Base-by-base conservation (phyloP, 2,329 filamentous ascomycete genomes). In the Ustilaginoidea virens region DNA sequence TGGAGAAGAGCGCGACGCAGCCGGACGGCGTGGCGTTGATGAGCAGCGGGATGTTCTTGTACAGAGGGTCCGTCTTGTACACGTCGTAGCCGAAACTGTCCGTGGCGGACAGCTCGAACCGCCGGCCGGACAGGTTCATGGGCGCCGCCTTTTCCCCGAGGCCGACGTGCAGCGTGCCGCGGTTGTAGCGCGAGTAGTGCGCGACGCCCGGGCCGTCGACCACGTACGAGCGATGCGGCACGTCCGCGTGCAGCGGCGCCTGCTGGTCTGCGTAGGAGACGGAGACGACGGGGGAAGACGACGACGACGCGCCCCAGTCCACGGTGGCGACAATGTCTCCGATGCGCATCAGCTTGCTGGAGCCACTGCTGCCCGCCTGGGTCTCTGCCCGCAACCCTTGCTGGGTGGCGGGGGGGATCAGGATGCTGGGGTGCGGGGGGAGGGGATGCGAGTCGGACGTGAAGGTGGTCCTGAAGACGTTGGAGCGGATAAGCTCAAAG, bases 1-100 rank as follows among this genome's bases (percentile, higher is more conserved):
- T 75, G 0, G 76, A 80, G 46, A 82, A 79, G 12, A 74, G 63
- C 1, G 63, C 77, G 0, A 81, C 63, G 28, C 69, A 76, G 1
- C 74, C 76, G 3, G 64, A 43, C 0, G 72, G 66, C 0, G 69
- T 74, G 1, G 67, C 70, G 31, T 79, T 78, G 49, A 82, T 74
- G 17, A 83, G 56, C 0, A 82, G 60, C 0, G 78, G 78, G 22
- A 81, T 78, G 41, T 81, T 73, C 51, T 83, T 82, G 55, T 82
- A 82, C 30, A 81, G 56, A 1, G 77, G 77, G 45, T 82, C 76
- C 3, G 74, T 77, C 7, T 65, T 64, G 44, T 80, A 71, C 4
- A 72, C 66, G 39, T 82, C 75, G 42, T 83, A 81, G 3, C 77
- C 74, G 39, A 82, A 82, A 21, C 68, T 75, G 47, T 82, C 77